Evolutionary conservation across 2,329 filamentous ascomycete species (phyloP), one percentile per base, ranked within the genome.

Genomic region (Stromatinia cepivora): DNA sequence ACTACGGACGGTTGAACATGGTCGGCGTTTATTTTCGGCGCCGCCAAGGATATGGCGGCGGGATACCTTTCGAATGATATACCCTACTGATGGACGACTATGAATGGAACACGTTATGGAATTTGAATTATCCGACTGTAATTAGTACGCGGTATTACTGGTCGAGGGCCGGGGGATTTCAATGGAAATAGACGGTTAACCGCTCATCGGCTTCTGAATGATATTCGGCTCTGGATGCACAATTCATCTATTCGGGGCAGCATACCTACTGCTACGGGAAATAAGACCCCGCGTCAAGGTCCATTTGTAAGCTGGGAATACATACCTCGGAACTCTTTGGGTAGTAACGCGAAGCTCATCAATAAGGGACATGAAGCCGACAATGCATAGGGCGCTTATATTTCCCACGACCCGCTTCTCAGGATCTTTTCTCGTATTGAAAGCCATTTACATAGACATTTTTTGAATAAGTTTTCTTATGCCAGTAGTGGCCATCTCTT

Each of bases 21-120:
- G 34, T 28, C 15, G 61, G 61, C 61, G 61, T 53, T 52, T 28
- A 63, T 52, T 52, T 34, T 64, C 52, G 36, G 39, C 15, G 11
- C 15, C 39, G 39, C 39, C 13, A 42, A 36, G 46, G 46, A 64
- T 52, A 39, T 39, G 15, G 61, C 61, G 10, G 9, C 46, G 25
- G n/a, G 46, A 64, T 64, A 64, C 34, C 34, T 39, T 64, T 39
- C 22, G 20, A 34, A 22, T 15, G 22, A 64, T 52, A 42, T 57
- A 34, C 34, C n/a, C 3, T 39, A n/a, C 34, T 64, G 15, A 42
- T 52, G 46, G 59, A 25, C 5, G 31, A 25, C 31, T 36, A 28
- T 34, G 34, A 64, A 22, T 50, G 15, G 13, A n/a, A 39, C 22
- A 28, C 17, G 25, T 13, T 17, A 28, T 25, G 46, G 34, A 0